Evolutionary conservation across 2,329 filamentous ascomycete species (phyloP).

Genomic region (Xylariaceae sp.): DNA sequence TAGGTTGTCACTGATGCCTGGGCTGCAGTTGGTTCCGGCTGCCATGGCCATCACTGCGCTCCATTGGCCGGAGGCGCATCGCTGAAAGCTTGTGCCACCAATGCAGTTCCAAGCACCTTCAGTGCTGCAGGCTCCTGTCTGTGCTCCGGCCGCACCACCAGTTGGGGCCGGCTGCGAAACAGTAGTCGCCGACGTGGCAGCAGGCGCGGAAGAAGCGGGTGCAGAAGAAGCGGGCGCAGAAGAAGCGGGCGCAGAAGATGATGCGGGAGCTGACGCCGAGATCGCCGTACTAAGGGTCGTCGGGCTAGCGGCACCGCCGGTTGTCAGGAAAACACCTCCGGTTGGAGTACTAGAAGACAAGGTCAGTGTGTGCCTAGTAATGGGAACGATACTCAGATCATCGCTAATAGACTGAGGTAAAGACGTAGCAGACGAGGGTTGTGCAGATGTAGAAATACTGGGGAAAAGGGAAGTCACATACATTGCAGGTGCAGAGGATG

Average conservation of each 20-base stretch:
- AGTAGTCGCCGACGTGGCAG: conserved; percentile 22
- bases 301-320: conserved; percentile 35
- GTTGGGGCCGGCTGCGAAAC: conserved; percentile 30
- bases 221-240: conserved; percentile 16
- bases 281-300: conserved; percentile 34
- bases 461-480: conserved; percentile 28
- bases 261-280: conserved; percentile 12
- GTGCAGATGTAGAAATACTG: conserved; percentile 10
- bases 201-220: conserved; percentile 22
- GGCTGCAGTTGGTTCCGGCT: conserved; percentile 58
- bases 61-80: conserved; percentile 67
- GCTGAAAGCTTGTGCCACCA: conserved; percentile 63
- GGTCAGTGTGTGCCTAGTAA: conserved; percentile 33
- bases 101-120: conserved; percentile 68
- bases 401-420: conserved; percentile 1
- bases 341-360: conserved; percentile 41
- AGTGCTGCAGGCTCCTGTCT: conserved; percentile 50
- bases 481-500: conserved; percentile 30
- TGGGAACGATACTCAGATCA: conserved; percentile 33
- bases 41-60: conserved; percentile 56
- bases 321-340: conserved; percentile 53
- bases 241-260: conserved; percentile 21
- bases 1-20: conserved; percentile 37
- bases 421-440: conserved; percentile 2
- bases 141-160: conserved; percentile 30